phyloP scores from a whole-genome alignment of 2,329 filamentous ascomycete species.

The Clonostachys rosea region DNA sequence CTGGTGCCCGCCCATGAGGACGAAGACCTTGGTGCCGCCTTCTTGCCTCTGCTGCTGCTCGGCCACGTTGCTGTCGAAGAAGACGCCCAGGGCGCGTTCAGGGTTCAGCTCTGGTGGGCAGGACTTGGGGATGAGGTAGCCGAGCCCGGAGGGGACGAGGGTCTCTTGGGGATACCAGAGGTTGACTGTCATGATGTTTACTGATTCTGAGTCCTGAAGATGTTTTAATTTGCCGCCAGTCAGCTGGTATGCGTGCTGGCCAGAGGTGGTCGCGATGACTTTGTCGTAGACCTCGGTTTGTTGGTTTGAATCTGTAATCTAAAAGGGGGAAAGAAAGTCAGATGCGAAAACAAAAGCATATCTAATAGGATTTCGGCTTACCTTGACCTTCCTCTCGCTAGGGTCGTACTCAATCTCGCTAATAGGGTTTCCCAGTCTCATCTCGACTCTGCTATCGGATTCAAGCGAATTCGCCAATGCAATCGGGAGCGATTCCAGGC shows the following conservation, averaged over 20 bases:
- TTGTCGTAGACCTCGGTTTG: conserved; percentile 39
- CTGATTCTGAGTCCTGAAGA: conserved; percentile 53
- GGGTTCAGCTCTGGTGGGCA: conserved; percentile 69
- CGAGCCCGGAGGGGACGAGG: conserved; percentile 70
- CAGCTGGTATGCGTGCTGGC: conserved; percentile 24
- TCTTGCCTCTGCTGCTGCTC: conserved; percentile 38
- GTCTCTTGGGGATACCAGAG: conserved; percentile 69
- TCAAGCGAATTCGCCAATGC: conserved; percentile 46
- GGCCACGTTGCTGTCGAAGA: conserved; percentile 74
- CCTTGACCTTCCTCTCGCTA: conserved; percentile 30
- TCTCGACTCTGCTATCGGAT: conserved; percentile 51
- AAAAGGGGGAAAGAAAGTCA: not conserved
- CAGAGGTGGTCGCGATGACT: conserved; percentile 61
- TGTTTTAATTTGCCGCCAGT: conserved; percentile 33
- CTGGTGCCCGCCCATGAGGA: conserved; percentile 93
- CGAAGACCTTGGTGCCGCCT: conserved; percentile 77
- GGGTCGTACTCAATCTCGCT: conserved; percentile 34
- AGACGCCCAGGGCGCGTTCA: conserved; percentile 80
- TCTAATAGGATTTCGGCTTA: conserved; percentile 16
- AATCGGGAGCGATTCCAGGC: conserved; percentile 58
- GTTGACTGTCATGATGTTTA: conserved; percentile 90
- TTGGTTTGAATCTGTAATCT: conserved; percentile 1
- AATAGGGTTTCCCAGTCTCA: conserved; percentile 47
- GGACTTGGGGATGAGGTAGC: conserved; percentile 82
- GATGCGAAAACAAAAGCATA: not conserved